phyloP scores from a whole-genome alignment of 2,329 filamentous ascomycete genomes.

The Ophiostoma novo-ulmi region DNA sequence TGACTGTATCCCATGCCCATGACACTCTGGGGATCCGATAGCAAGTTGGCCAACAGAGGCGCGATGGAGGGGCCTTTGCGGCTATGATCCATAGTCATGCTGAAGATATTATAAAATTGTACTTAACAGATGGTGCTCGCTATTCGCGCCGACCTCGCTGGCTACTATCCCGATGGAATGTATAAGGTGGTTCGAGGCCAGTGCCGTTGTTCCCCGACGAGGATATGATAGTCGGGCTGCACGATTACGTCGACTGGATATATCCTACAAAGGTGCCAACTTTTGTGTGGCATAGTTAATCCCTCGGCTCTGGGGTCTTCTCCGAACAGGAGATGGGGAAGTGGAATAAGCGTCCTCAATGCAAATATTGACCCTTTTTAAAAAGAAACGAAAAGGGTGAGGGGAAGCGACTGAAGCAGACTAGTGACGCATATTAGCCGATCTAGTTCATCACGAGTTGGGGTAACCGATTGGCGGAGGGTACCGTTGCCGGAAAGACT shows the following conservation, averaged over 20 bases:
- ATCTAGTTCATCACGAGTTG: background rate
- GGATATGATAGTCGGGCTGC: conserved; percentile 1
- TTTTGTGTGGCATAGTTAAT: background rate
- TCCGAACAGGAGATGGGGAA: background rate
- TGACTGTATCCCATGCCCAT: background rate
- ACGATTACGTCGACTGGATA: background rate
- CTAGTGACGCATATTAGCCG: background rate
- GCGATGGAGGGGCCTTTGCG: conserved; percentile 1
- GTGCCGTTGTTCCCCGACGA: background rate
- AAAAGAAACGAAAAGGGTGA: background rate
- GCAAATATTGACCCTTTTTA: too few species aligned
- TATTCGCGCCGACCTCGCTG: background rate
- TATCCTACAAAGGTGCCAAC: background rate
- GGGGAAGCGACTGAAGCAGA: background rate
- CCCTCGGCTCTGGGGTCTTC: background rate
- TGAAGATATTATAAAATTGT: background rate
- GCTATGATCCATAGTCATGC: background rate
- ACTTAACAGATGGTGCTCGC: background rate
- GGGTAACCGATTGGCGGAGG: background rate
- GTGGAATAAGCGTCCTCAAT: background rate
- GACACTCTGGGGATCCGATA: conserved; percentile 8
- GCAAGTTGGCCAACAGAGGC: conserved; percentile 6
- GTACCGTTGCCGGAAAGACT: background rate
- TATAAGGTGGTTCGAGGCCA: background rate
- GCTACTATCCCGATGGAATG: background rate